Evolutionary conservation across 2,329 filamentous ascomycete species (phyloP).

Genomic region (Trichoderma hamatum): DNA sequence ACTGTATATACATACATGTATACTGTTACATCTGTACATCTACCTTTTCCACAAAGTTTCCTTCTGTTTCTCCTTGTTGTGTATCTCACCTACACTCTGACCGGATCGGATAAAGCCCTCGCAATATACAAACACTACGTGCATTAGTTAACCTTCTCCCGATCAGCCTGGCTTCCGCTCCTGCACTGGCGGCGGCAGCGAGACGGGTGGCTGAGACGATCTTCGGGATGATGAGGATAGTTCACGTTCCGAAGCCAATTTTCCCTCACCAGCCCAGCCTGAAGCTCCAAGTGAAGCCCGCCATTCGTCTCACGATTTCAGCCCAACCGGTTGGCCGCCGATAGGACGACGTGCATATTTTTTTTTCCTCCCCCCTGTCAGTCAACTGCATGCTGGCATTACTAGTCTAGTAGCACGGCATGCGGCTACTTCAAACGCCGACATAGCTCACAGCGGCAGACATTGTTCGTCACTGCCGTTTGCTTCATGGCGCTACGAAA

Average conservation of each 20-base stretch:
- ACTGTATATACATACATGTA: background rate
- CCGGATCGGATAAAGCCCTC: background rate
- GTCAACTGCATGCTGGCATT: background rate
- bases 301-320: constrained; percentile 8
- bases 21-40: background rate
- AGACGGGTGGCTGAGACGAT: background rate
- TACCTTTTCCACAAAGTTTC: background rate
- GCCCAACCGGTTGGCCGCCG: constrained; percentile 10
- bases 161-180: background rate
- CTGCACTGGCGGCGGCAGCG: background rate
- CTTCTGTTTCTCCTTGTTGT: background rate
- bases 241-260: constrained; percentile 11
- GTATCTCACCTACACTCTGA: background rate
- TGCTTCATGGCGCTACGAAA: background rate
- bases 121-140: background rate
- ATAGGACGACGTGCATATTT: background rate
- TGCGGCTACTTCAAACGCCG: background rate
- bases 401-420: background rate
- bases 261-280: constrained; percentile 3
- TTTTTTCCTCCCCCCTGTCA: background rate
- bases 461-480: background rate
- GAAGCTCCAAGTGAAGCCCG: background rate
- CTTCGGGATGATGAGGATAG: background rate
- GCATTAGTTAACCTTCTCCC: background rate
- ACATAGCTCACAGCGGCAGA: background rate